A percentile compares a stretch with the other conserved stretches of the same genome.
These are phyloP conservation scores for Trichoderma sp. DNA, from an alignment of 2,329 filamentous ascomycete species.

Conservation along the genomic window DNA sequence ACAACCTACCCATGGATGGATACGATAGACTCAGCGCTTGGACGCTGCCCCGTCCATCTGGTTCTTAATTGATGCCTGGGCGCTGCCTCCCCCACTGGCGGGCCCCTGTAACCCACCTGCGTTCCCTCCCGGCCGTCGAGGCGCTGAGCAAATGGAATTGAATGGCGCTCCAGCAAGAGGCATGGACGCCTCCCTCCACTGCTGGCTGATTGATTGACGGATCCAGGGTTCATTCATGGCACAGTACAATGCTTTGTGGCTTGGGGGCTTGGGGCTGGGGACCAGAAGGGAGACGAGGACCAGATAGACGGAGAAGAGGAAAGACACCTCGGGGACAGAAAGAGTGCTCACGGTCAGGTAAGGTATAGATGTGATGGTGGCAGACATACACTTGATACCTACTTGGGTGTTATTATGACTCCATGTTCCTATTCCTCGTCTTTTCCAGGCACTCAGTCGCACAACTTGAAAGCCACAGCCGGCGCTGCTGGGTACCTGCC, in stretches of 20 bases:
- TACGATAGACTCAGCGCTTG: not conserved
- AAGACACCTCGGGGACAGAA: no score
- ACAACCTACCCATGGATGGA: no score
- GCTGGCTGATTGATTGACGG: no score
- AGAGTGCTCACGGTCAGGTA: no score
- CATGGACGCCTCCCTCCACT: not conserved
- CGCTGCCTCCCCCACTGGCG: not conserved
- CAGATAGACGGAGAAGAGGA: no score
- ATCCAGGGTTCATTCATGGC: no score
- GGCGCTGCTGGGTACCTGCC: slow-evolving; percentile 6
- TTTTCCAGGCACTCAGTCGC: not conserved
- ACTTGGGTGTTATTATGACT: no score
- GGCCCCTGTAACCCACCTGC: slow-evolving; percentile 3
- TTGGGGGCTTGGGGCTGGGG: not conserved
- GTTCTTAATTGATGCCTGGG: no score
- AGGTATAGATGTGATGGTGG: not conserved
- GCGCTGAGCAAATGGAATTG: not conserved
- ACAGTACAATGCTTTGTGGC: no score
- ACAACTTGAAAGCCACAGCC: not conserved
- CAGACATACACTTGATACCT: no score
- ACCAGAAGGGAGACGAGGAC: no score
- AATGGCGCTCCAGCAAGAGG: not conserved
- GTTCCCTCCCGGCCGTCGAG: not conserved
- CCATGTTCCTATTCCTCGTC: not conserved
- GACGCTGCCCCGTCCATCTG: not conserved